These are phyloP conservation scores for Melanomma pulvis-pyrius DNA, from an alignment of 495 filamentous ascomycete species.

Conservation along the genomic window DNA sequence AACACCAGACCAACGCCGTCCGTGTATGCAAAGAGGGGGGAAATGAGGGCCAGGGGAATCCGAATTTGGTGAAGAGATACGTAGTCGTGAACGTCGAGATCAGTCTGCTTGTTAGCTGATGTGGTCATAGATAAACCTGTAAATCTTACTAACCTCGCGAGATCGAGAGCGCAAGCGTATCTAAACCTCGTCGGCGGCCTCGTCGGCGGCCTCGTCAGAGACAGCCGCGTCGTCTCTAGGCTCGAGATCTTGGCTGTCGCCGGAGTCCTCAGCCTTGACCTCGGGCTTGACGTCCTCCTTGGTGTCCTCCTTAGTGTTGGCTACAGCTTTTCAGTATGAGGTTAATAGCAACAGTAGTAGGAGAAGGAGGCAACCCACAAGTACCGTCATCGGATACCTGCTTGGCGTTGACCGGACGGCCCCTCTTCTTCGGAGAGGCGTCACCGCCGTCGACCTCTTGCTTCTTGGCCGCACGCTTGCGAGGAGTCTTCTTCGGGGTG, in stretches of 20 bases:
- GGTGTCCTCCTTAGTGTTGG: neutral
- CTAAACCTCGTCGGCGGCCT: neutral
- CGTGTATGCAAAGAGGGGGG: no score
- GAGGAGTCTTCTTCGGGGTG: constrained; percentile 24
- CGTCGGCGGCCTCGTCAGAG: neutral
- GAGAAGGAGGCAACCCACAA: neutral
- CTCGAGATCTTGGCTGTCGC: neutral
- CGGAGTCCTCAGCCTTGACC: constrained; percentile 12
- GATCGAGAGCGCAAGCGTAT: neutral
- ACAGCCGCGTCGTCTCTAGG: neutral
- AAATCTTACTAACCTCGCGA: neutral
- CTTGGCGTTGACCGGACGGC: constrained; percentile 26
- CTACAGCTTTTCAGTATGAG: no score
- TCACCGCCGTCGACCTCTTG: constrained; percentile 22
- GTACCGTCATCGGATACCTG: constrained; percentile 15
- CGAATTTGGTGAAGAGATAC: no score
- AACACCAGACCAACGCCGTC: neutral
- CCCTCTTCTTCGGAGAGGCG: constrained; percentile 31
- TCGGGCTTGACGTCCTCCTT: neutral
- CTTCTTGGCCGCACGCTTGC: constrained; percentile 32
- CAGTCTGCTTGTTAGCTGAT: no score
- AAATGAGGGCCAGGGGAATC: no score
- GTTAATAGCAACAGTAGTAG: neutral
- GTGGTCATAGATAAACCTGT: neutral
- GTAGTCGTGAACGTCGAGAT: no score